phyloP scores from a whole-genome alignment of 257 asterid species.

The Nicotiana attenuata region DNA sequence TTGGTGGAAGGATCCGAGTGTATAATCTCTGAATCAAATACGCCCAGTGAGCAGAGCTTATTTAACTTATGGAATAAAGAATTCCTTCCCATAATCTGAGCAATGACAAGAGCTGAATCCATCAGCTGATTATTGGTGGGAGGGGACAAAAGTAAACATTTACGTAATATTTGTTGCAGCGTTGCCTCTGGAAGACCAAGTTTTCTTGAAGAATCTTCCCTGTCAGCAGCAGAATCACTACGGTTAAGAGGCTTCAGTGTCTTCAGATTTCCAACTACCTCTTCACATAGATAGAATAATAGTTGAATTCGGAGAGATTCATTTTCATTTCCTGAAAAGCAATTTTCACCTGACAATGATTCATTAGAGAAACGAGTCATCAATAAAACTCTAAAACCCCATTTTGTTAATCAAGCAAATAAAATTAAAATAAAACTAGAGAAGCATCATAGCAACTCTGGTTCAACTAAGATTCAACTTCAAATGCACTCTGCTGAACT shows the following conservation, averaged over 20 bases:
- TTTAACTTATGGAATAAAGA: conserved; percentile 49
- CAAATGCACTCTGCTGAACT: no score
- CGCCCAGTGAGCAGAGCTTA: conserved; percentile 36
- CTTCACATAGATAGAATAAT: conserved; percentile 47
- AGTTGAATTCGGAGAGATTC: conserved; percentile 24
- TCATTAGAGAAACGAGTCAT: not conserved
- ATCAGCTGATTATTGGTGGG: conserved; percentile 38
- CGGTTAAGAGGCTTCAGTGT: conserved; percentile 18
- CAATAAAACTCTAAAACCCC: not conserved
- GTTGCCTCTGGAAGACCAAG: conserved; percentile 30
- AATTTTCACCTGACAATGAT: conserved; percentile 39
- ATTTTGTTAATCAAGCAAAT: not conserved
- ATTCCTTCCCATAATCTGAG: conserved; percentile 38
- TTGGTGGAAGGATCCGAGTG: conserved; percentile 12
- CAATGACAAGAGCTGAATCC: conserved; percentile 44
- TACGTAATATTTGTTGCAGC: conserved; percentile 41
- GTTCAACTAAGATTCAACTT: no score
- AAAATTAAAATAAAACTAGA: not conserved
- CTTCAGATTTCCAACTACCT: conserved; percentile 45
- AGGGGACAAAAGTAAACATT: conserved; percentile 50
- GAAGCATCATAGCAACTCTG: not conserved
- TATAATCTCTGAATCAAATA: conserved; percentile 15
- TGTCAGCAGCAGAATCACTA: conserved; percentile 32
- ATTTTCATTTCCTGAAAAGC: conserved; percentile 17
- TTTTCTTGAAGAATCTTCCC: conserved; percentile 25